Conservation (phyloP, 331 rosid species). For the Prunus yedoensis region DNA sequence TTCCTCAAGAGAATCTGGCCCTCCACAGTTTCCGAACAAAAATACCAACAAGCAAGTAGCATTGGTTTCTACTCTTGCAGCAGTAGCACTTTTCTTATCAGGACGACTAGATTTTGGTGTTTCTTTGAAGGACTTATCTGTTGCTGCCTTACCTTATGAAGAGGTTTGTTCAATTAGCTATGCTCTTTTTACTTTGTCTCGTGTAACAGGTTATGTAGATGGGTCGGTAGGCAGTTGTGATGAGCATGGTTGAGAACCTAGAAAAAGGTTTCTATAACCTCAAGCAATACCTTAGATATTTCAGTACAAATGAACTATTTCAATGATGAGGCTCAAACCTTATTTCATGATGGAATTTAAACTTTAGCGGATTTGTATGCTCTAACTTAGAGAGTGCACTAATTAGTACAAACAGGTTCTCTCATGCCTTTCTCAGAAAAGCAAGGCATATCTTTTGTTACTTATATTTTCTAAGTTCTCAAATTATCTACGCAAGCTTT, state of each 20-base stretch:
- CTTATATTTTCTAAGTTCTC: neutral
- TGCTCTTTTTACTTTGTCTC: neutral
- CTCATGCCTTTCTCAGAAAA: neutral
- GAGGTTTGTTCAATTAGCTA: slow-evolving; percentile 43
- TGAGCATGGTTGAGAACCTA: neutral
- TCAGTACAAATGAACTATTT: neutral
- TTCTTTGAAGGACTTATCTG: slow-evolving; percentile 85
- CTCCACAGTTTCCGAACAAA: slow-evolving; percentile 63
- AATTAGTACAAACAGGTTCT: neutral
- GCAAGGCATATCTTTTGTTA: neutral
- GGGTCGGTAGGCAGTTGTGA: neutral
- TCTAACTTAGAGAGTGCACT: neutral
- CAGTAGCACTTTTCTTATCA: slow-evolving; percentile 66
- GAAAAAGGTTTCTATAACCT: neutral
- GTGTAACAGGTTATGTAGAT: neutral
- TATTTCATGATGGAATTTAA: neutral
- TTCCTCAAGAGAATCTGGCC: slow-evolving; percentile 35
- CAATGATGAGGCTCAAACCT: neutral
- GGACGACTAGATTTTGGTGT: slow-evolving; percentile 83
- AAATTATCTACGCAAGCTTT: neutral
- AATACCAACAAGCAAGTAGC: slow-evolving; percentile 61
- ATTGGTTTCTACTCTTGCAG: slow-evolving; percentile 63
- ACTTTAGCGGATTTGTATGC: neutral
- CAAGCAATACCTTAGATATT: neutral
- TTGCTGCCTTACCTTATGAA: slow-evolving; percentile 82